Evolutionary conservation across 495 filamentous ascomycete species (phyloP).

Genomic region (Aspergillus sclerotioniger): DNA sequence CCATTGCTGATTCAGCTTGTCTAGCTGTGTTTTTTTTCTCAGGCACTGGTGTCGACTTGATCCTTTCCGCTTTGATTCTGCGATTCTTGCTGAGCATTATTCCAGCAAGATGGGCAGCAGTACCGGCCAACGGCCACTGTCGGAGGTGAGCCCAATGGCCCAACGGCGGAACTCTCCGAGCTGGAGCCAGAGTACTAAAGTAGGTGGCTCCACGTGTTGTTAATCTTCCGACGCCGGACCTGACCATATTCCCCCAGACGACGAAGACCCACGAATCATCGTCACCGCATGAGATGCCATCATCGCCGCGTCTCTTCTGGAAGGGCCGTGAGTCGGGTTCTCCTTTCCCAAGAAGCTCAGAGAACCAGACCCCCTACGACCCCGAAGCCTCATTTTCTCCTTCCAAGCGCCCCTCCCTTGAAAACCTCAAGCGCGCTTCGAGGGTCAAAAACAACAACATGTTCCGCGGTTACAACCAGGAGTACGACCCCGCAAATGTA

Average conservation of each 20-base stretch:
- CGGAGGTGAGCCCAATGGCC: conserved; percentile 56
- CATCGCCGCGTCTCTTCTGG: conserved; percentile 82
- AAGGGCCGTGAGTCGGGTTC: conserved; percentile 67
- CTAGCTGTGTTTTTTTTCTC: conserved; percentile 15
- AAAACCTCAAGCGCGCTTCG: conserved; percentile 87
- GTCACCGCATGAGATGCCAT: conserved; percentile 68
- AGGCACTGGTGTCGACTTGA: conserved; percentile 10
- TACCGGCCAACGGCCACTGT: conserved; percentile 48
- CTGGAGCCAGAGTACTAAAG: conserved; percentile 68
- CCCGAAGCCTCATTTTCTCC: conserved; percentile 63
- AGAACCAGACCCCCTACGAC: conserved; percentile 64
- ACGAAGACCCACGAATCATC: conserved; percentile 65
- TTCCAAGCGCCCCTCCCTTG: conserved; percentile 79
- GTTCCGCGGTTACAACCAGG: conserved; percentile 82
- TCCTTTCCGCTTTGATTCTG: conserved; percentile 4
- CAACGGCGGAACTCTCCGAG: conserved; percentile 70
- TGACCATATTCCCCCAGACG: conserved; percentile 16
- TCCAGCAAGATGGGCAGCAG: conserved; percentile 38
- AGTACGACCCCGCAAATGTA: conserved; percentile 80
- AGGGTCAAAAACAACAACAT: conserved; percentile 97
- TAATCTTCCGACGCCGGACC: conserved; percentile 28
- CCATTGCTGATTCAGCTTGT: conserved; percentile 11
- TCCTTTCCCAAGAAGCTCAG: conserved; percentile 59
- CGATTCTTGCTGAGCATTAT: conserved; percentile 6
- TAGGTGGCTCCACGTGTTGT: conserved; percentile 28